A percentile compares a stretch with the other conserved stretches of the same genome.
Evolutionary conservation across 169 alveolate species (phyloP).

Genomic region (Eimeria brunetti): DNA sequence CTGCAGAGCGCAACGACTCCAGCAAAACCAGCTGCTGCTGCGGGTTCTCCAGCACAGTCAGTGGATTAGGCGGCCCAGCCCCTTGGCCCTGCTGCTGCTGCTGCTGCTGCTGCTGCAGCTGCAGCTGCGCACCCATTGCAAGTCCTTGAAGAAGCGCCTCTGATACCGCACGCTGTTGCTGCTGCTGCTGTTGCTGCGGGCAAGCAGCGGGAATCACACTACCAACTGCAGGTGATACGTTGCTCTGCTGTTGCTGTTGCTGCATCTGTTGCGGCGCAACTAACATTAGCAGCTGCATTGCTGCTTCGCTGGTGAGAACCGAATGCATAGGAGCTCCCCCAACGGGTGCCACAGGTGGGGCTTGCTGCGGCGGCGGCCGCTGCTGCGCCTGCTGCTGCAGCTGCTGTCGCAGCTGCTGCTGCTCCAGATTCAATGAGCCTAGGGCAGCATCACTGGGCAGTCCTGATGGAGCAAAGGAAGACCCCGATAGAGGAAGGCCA

Average conservation of each 20-base stretch:
- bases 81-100: slow-evolving; percentile 32
- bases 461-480: neutral
- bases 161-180: slow-evolving; percentile 64
- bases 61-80: neutral
- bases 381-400: slow-evolving; percentile 5
- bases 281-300: slow-evolving; percentile 50
- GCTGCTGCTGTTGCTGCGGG: slow-evolving; percentile 25
- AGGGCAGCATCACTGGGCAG: neutral
- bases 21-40: slow-evolving; percentile 56
- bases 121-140: slow-evolving; percentile 74
- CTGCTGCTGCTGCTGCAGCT: slow-evolving; percentile 38
- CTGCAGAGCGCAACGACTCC: slow-evolving; percentile 71
- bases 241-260: slow-evolving; percentile 46
- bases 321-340: neutral
- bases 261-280: slow-evolving; percentile 39
- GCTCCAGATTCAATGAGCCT: neutral
- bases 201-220: slow-evolving; percentile 1
- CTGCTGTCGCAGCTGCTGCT: slow-evolving; percentile 35
- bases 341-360: neutral
- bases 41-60: slow-evolving; percentile 11
- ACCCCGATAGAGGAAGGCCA: neutral
- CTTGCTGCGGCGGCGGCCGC: slow-evolving; percentile 7
- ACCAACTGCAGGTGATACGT: neutral
- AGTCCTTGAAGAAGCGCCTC: slow-evolving; percentile 66
- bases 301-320: slow-evolving; percentile 21